Evolutionary conservation across 176 grass and related monocot species (phyloP).

Genomic region (Thalia dealbata): DNA sequence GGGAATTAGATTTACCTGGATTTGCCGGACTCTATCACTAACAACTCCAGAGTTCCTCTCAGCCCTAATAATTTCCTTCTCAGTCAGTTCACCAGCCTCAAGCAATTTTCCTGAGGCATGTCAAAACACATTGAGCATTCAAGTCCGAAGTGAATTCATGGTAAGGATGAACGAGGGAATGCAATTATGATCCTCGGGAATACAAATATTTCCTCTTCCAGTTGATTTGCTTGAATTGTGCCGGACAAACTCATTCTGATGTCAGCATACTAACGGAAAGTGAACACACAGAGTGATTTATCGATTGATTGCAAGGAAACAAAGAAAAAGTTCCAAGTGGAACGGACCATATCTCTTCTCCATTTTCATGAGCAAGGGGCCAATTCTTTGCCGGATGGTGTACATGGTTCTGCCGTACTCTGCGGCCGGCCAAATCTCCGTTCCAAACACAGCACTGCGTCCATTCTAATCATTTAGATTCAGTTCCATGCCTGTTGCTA

Average conservation of each 20-base stretch:
- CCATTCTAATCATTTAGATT: background rate
- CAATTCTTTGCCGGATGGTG: slow-evolving; percentile 74
- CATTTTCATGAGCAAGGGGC: slow-evolving; percentile 79
- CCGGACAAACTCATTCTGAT: no score
- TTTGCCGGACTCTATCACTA: slow-evolving; percentile 76
- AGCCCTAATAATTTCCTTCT: slow-evolving; percentile 92
- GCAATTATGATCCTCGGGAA: no score
- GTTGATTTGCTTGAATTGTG: no score
- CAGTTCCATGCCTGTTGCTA: no score
- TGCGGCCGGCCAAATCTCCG: slow-evolving; percentile 79
- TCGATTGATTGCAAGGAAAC: no score
- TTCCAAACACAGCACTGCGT: slow-evolving; percentile 66
- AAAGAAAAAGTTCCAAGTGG: no score
- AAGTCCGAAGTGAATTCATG: background rate
- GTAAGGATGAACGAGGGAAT: no score
- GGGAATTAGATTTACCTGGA: slow-evolving; percentile 36
- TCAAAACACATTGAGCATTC: background rate
- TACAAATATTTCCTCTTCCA: no score
- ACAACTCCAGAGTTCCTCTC: slow-evolving; percentile 89
- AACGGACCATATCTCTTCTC: slow-evolving; percentile 45
- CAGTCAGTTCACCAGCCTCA: slow-evolving; percentile 46
- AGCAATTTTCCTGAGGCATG: slow-evolving; percentile 37
- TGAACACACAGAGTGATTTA: no score
- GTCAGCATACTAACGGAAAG: no score
- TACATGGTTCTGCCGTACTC: slow-evolving; percentile 98